Evolutionary conservation across 176 grass and related monocot species (phyloP), one percentile per base, ranked within the genome.

Genomic region (Aegilops tauschii): DNA sequence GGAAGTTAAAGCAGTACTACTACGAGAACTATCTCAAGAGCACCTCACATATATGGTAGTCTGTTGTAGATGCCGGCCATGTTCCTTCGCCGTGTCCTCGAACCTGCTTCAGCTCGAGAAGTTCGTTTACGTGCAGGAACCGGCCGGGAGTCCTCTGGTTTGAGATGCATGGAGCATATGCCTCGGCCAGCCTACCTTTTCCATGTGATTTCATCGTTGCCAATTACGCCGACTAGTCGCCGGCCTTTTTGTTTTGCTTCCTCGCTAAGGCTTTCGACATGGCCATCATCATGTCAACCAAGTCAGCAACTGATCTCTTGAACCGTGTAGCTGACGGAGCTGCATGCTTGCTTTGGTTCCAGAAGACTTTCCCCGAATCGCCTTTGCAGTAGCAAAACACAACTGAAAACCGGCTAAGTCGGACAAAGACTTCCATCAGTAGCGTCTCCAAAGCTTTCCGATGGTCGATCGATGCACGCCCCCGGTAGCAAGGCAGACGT

Each of bases 331-430:
- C 17, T 8, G 78, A 87, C 14, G 31, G 18, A 37, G 20, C 32
- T n/a, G 12, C 40, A 3, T 9, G 13, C 25, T 0, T 2, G 13
- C 65, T 34, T 0, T 13, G 18, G 29, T 37, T 42, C 5, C 64
- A 63, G 63, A 63, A 62, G 50, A 63, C 21, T 65, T 45, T 13
- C 44, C 65, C 17, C 61, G 69, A 13, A 61, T 73, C 39, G 39
- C 47, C 76, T 28, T 80, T 50, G 21, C 1, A 37, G 47, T 75
- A 68, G 68, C 80, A 30, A 91, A 84, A 49, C 67, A 81, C 85
- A 50, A 80, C 34, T 75, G 67, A 30, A 84, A 83, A 83, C 73
- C 8, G 11, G 42, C 8, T 23, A 42, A 42, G 8, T 17, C 37
- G 39, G 73, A 86, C 72, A 79, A 29, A 2, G 83, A 86, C 45